These are phyloP conservation scores for Stentor roeselii DNA, from an alignment of 73 alveolate genomes.

Conservation along the genomic window DNA sequence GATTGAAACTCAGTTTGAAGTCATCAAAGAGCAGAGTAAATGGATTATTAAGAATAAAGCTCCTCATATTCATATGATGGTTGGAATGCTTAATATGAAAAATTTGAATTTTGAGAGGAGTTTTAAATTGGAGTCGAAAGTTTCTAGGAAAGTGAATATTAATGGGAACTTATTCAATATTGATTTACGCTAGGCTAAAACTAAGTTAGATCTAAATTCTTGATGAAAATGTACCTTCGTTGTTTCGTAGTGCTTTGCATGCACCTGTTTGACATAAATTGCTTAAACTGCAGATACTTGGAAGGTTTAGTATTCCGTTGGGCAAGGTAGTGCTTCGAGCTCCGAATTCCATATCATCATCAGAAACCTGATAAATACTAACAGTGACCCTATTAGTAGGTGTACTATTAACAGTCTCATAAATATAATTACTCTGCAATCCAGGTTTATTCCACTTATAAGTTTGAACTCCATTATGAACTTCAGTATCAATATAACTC, in stretches of 20 bases:
- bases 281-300: neutral
- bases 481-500: neutral
- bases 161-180: no score
- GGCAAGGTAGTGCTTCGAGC: neutral
- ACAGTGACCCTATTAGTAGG: neutral
- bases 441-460: neutral
- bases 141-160: no score
- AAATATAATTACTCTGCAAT: neutral
- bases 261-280: neutral
- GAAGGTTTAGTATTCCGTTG: neutral
- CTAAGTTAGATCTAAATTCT: no score
- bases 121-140: no score
- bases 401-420: neutral
- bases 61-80: no score
- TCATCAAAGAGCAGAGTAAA: no score
- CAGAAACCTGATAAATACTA: neutral
- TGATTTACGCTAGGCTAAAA: no score
- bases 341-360: neutral
- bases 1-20: no score
- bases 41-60: no score
- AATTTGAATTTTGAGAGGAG: no score
- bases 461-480: neutral
- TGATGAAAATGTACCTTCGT: no score
- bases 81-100: no score
- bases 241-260: constrained; percentile 5